Conservation (phyloP, 106 monocot genomes). For the Xerophyta viscosa region DNA sequence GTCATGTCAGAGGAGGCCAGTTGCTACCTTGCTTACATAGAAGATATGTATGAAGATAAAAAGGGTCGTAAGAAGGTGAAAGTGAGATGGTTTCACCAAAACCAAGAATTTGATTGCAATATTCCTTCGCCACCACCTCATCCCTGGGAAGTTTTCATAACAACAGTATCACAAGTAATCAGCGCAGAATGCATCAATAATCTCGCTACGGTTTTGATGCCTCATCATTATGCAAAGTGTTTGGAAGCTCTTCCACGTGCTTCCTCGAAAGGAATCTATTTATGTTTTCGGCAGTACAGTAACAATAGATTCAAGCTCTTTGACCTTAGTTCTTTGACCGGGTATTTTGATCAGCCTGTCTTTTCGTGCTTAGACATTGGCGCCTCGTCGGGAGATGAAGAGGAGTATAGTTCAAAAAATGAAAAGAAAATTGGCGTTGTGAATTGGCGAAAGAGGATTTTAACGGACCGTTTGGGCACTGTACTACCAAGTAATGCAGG, state of each 20-base stretch:
- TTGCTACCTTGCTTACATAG: constrained; percentile 84
- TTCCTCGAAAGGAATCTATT: constrained; percentile 34
- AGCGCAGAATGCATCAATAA: constrained; percentile 94
- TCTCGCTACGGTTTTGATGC: constrained; percentile 74
- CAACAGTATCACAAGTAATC: constrained; percentile 80
- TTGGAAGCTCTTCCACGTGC: constrained; percentile 29
- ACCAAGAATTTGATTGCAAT: constrained; percentile 64
- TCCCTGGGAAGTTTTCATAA: constrained; percentile 85
- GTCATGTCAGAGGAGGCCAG: constrained; percentile 81
- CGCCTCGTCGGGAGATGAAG: constrained; percentile 23
- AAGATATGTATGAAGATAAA: constrained; percentile 99
- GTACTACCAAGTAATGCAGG: constrained; percentile 8
- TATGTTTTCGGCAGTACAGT: constrained; percentile 87
- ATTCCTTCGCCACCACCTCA: constrained; percentile 84
- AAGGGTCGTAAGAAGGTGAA: constrained; percentile 95
- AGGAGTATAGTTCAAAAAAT: constrained; percentile 21
- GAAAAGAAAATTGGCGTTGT: constrained; percentile 34
- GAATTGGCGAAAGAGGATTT: constrained; percentile 27
- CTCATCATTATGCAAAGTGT: constrained; percentile 78
- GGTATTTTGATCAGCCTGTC: constrained; percentile 74
- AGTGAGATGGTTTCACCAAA: constrained; percentile 95
- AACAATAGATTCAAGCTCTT: constrained; percentile 86
- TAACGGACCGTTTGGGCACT: constrained; percentile 16
- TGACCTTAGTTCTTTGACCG: constrained; percentile 64
- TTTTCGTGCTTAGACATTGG: constrained; percentile 43